Conservation (phyloP, 1,284 basidiomycete species). For the Butyriboletus appendiculatus region DNA sequence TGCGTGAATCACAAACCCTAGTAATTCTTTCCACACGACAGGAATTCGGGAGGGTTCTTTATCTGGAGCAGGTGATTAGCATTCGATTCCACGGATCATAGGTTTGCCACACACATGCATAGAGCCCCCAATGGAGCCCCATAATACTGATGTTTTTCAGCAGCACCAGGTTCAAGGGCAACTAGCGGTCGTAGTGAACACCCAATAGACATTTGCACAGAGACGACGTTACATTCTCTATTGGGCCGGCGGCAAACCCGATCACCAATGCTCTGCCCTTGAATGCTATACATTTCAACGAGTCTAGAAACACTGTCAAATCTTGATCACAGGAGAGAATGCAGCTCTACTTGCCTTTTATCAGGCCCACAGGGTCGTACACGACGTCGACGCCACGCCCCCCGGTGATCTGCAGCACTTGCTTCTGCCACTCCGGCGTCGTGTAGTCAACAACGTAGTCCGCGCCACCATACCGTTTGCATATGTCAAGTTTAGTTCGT, state of each 20-base stretch:
- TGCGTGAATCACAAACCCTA: constrained; percentile 50
- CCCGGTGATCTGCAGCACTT: constrained; percentile 70
- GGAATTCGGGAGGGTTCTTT: constrained; percentile 69
- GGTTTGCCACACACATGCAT: constrained; percentile 51
- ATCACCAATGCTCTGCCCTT: constrained; percentile 91
- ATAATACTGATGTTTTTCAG: constrained; percentile 85
- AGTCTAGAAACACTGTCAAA: constrained; percentile 42
- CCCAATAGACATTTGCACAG: background rate
- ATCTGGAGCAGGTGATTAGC: constrained; percentile 40
- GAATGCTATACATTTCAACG: constrained; percentile 91
- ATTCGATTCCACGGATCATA: background rate
- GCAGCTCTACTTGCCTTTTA: constrained; percentile 53
- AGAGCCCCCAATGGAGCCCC: constrained; percentile 89
- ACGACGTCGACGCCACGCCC: constrained; percentile 88
- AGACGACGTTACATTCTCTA: constrained; percentile 74
- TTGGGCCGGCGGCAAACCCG: constrained; percentile 86
- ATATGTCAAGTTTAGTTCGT: constrained; percentile 66
- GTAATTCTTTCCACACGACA: constrained; percentile 74
- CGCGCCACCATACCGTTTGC: constrained; percentile 67
- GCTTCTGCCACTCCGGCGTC: constrained; percentile 70
- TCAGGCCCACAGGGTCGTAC: constrained; percentile 87
- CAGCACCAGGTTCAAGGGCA: constrained; percentile 86
- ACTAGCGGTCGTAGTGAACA: constrained; percentile 40
- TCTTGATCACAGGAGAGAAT: background rate
- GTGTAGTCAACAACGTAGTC: constrained; percentile 73